Evolutionary conservation across 257 asterid genomes (phyloP), one percentile per base, ranked within the genome.

Genomic region (Ocimum tenuiflorum): DNA sequence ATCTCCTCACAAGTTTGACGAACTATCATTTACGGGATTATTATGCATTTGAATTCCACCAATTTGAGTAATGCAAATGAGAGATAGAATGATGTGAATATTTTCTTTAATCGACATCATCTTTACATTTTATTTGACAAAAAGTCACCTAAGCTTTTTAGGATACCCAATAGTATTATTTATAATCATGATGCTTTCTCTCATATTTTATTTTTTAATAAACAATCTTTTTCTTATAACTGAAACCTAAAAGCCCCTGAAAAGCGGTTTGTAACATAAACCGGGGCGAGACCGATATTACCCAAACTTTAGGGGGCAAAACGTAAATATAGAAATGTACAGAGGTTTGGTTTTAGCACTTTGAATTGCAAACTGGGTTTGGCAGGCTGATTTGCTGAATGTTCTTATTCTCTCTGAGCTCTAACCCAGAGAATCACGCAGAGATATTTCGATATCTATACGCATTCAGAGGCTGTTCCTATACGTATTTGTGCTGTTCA

Each of bases 341-440:
- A 18, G 70, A 14, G 54, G 52, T 33, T 42, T 29, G 11, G 69
- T 41, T 73, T 60, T 60, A 51, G 35, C 49, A 29, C 46, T 63
- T 49, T 4, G 72, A 56, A 63, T 49, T 4, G 72, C 65, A 42
- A 29, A 24, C 62, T 69, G 51, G 67, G 68, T 58, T 38, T 68
- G 54, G 79, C 70, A 56, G 13, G 45, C 56, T 62, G 57, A 29
- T 55, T 57, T 29, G 75, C 75, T 72, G 75, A 72, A 70, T 68
- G 70, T 43, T 68, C 41, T 60, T 38, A 73, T 50, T 68, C 51
- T 61, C 29, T 17, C 14, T 55, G 62, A 75, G 78, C 75, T 63
- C 38, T 75, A 75, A 72, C 73, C 65, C 12, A 49, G 65, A 36
- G 19, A 17, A 42, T 31, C 36, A 31, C 36, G 6, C 7, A 31